These are phyloP conservation scores for Stenocarpella maydis DNA, from an alignment of 2,329 filamentous ascomycete species.

Conservation along the genomic window DNA sequence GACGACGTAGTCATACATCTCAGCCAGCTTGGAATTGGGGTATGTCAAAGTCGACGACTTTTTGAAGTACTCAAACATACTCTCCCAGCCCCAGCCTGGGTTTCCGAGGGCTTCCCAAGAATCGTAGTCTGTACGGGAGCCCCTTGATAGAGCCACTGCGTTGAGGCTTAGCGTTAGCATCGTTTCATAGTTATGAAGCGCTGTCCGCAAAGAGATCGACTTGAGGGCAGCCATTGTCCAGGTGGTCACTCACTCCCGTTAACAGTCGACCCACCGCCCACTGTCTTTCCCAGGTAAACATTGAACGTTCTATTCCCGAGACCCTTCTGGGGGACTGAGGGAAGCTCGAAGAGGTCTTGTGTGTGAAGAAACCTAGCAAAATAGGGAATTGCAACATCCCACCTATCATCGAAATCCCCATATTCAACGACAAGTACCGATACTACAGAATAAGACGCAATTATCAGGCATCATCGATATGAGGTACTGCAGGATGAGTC, in stretches of 20 bases:
- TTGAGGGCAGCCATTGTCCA: constrained; percentile 40
- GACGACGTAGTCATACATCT: not conserved
- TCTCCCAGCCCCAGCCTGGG: constrained; percentile 43
- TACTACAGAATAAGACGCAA: not conserved
- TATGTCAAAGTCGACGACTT: constrained; percentile 37
- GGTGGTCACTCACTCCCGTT: constrained; percentile 48
- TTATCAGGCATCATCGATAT: not conserved
- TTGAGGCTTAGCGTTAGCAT: not conserved
- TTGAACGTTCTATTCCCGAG: constrained; percentile 38
- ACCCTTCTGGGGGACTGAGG: constrained; percentile 42
- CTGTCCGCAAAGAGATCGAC: no score
- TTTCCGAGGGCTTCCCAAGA: constrained; percentile 46
- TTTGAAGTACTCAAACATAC: constrained; percentile 45
- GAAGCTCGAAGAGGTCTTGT: constrained; percentile 1
- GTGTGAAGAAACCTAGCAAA: constrained; percentile 1
- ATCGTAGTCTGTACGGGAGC: constrained; percentile 41
- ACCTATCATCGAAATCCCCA: constrained; percentile 34
- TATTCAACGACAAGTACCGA: constrained; percentile 39
- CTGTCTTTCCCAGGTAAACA: constrained; percentile 39
- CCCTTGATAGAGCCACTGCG: constrained; percentile 12
- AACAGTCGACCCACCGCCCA: constrained; percentile 50
- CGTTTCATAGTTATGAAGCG: not conserved
- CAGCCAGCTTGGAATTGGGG: constrained; percentile 1
- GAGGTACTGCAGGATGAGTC: no score
- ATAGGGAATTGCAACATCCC: constrained; percentile 13